phyloP scores from a whole-genome alignment of 2,329 filamentous ascomycete genomes.

The Diaporthe humulicola region DNA sequence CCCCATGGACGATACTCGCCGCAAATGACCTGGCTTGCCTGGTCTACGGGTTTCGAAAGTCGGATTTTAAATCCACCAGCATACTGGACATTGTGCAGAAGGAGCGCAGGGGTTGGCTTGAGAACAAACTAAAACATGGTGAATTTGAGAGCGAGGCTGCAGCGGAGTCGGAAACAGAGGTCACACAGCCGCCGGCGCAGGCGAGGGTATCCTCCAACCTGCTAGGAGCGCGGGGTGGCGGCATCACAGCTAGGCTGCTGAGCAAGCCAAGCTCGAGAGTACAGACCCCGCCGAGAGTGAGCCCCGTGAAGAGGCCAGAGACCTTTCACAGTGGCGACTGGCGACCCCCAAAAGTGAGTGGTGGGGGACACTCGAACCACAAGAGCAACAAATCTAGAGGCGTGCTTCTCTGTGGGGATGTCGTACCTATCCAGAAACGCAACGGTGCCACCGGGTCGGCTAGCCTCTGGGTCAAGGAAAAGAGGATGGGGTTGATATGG shows the following conservation, averaged over 20 bases:
- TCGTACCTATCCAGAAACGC: conserved; percentile 97
- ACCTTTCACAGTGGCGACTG: conserved; percentile 71
- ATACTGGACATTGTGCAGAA: conserved; percentile 95
- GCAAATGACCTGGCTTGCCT: conserved; percentile 97
- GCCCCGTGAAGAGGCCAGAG: conserved; percentile 69
- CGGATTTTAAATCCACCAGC: conserved; percentile 93
- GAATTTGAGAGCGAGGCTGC: conserved; percentile 61
- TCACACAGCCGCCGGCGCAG: conserved; percentile 48
- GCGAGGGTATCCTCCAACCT: conserved; percentile 61
- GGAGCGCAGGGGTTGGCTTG: conserved; percentile 90
- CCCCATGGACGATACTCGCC: conserved; percentile 95
- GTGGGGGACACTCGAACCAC: conserved; percentile 67
- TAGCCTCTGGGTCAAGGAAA: conserved; percentile 99
- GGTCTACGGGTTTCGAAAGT: conserved; percentile 98
- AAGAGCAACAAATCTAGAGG: conserved; percentile 76
- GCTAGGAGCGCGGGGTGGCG: conserved; percentile 78
- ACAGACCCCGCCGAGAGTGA: conserved; percentile 68
- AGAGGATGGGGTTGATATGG: conserved; percentile 94
- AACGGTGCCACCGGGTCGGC: conserved; percentile 93
- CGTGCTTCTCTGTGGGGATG: conserved; percentile 93
- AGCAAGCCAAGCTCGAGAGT: conserved; percentile 80
- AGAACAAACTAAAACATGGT: conserved; percentile 81
- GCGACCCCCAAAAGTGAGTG: conserved; percentile 64
- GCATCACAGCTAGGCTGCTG: conserved; percentile 88
- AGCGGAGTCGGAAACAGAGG: conserved; percentile 53